These are phyloP conservation scores for Tillandsia fasciculata DNA, from an alignment of 176 grass and related monocot genomes.

Conservation along the genomic window DNA sequence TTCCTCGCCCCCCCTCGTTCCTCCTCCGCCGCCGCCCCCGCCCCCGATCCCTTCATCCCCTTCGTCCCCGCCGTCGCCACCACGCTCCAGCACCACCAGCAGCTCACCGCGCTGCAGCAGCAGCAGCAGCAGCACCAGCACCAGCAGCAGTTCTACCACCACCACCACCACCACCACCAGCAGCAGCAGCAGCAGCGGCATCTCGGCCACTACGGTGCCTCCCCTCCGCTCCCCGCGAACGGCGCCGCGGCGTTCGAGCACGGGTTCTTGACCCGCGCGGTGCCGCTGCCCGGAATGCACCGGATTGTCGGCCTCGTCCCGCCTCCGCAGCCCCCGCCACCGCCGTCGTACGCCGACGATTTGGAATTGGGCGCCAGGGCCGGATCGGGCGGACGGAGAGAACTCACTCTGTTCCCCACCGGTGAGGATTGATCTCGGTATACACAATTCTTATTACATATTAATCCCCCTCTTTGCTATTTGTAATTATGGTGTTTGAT, in stretches of 20 bases:
- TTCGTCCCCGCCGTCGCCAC: slow-evolving; percentile 36
- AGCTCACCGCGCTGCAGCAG: not conserved
- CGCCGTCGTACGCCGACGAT: slow-evolving; percentile 46
- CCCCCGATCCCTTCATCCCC: slow-evolving; percentile 39
- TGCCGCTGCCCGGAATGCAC: slow-evolving; percentile 54
- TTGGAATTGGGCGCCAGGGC: slow-evolving; percentile 49
- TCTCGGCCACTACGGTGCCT: slow-evolving; percentile 36
- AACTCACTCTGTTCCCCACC: slow-evolving; percentile 78
- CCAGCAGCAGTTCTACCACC: slow-evolving; percentile 43
- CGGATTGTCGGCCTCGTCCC: slow-evolving; percentile 35
- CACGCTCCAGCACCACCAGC: slow-evolving; percentile 42
- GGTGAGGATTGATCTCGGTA: slow-evolving; percentile 39
- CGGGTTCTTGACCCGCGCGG: slow-evolving; percentile 50
- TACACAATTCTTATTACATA: not conserved
- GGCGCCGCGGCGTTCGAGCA: slow-evolving; percentile 44
- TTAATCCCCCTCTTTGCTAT: not conserved
- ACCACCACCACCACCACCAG: slow-evolving; percentile 40
- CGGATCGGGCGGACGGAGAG: slow-evolving; percentile 35
- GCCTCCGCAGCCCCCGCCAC: slow-evolving; percentile 3
- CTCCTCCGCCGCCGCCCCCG: slow-evolving; percentile 11
- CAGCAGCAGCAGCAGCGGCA: slow-evolving; percentile 45
- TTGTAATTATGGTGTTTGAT: not conserved
- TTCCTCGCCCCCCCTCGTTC: slow-evolving; percentile 18
- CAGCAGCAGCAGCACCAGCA: slow-evolving; percentile 31
- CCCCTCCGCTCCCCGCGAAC: not conserved